Conservation (phyloP, 1,284 basidiomycete species). For the Ustilago loliicola region DNA sequence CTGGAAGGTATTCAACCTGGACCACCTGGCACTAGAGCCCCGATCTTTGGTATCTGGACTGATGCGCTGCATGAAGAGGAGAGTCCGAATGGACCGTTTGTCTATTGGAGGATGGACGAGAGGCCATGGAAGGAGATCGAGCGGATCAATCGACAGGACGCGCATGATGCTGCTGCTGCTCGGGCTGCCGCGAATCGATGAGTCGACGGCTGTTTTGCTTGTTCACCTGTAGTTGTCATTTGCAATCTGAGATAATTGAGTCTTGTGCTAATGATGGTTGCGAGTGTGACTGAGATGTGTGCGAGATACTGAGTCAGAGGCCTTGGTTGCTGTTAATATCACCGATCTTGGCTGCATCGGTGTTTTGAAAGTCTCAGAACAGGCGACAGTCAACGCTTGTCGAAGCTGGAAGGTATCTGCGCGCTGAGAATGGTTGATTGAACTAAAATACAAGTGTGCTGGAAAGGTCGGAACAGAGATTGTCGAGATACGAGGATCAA, state of each 20-base stretch:
- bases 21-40: constrained; percentile 47
- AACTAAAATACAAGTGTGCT: constrained; percentile 4
- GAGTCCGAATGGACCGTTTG: constrained; percentile 51
- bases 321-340: too few relatives aligned
- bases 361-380: too few relatives aligned
- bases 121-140: constrained; percentile 51
- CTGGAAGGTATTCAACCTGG: constrained; percentile 55
- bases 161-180: constrained; percentile 15
- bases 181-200: constrained; percentile 11
- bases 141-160: constrained; percentile 31
- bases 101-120: constrained; percentile 56
- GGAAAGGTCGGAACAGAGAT: too few relatives aligned
- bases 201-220: background rate
- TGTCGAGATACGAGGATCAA: too few relatives aligned
- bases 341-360: too few relatives aligned
- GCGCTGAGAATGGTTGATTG: too few relatives aligned
- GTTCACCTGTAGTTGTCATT: too few relatives aligned
- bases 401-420: too few relatives aligned
- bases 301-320: too few relatives aligned
- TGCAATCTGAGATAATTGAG: too few relatives aligned
- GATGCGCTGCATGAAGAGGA: constrained; percentile 44
- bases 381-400: too few relatives aligned
- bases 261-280: background rate
- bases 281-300: too few relatives aligned
- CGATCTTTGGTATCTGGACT: constrained; percentile 59